phyloP scores from a whole-genome alignment of 2,329 filamentous ascomycete species.

The Rhexocercosporidium sp. region DNA sequence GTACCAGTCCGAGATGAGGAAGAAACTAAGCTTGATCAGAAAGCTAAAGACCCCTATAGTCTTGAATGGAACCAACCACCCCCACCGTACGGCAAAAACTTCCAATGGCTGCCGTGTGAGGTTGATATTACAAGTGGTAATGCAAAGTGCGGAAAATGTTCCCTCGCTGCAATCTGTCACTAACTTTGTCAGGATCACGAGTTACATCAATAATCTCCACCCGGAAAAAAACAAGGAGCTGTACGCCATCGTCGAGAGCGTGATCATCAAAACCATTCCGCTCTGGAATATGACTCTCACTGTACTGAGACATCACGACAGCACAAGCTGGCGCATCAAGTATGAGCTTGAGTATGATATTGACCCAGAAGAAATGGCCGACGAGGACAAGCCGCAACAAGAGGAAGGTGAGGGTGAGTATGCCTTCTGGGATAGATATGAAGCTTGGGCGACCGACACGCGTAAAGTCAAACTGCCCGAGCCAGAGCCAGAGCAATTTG shows the following conservation, averaged over 20 bases:
- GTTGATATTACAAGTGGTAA: slow-evolving; percentile 40
- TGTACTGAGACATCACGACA: background rate
- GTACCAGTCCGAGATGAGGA: slow-evolving; percentile 19
- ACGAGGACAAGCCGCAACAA: slow-evolving; percentile 32
- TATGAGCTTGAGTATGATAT: slow-evolving; percentile 28
- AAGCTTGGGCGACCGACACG: slow-evolving; percentile 13
- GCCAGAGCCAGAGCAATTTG: slow-evolving; percentile 16
- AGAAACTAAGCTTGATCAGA: slow-evolving; percentile 8
- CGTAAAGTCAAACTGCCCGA: slow-evolving; percentile 18
- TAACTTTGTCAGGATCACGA: slow-evolving; percentile 39
- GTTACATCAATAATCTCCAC: slow-evolving; percentile 54
- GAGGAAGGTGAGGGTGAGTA: slow-evolving; percentile 27
- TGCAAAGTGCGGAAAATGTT: slow-evolving; percentile 28
- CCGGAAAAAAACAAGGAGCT: slow-evolving; percentile 43
- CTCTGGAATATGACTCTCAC: slow-evolving; percentile 43
- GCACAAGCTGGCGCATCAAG: slow-evolving; percentile 5
- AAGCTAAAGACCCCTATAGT: background rate
- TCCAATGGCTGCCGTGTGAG: slow-evolving; percentile 53
- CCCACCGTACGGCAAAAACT: slow-evolving; percentile 35
- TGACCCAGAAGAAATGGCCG: slow-evolving; percentile 38
- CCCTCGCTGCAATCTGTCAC: background rate
- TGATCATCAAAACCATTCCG: slow-evolving; percentile 43
- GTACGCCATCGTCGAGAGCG: slow-evolving; percentile 46
- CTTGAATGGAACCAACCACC: background rate
- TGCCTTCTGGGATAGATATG: slow-evolving; percentile 7